A percentile compares a stretch with the other conserved stretches of the same genome.
These are phyloP conservation scores for Xylaria grammica DNA, from an alignment of 495 filamentous ascomycete species.

Conservation along the genomic window DNA sequence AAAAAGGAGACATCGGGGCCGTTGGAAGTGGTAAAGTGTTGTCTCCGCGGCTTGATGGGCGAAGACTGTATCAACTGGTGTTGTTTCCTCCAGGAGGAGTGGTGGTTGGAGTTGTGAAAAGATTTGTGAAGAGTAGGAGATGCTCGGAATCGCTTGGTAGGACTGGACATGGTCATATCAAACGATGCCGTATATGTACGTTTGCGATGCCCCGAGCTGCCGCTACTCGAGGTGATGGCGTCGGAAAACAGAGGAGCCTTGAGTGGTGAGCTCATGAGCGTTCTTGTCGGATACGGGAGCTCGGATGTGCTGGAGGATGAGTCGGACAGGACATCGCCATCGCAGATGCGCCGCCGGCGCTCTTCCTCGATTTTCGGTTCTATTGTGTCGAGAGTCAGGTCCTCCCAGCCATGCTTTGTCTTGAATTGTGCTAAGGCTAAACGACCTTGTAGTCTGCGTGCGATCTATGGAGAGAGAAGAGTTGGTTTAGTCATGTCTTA, in stretches of 20 bases:
- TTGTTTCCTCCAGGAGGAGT: slow-evolving; percentile 72
- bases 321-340: slow-evolving; percentile 73
- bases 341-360: slow-evolving; percentile 66
- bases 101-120: slow-evolving; percentile 55
- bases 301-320: slow-evolving; percentile 77
- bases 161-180: slow-evolving; percentile 51
- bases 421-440: slow-evolving; percentile 96
- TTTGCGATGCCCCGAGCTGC: slow-evolving; percentile 60
- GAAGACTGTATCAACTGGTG: slow-evolving; percentile 82
- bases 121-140: slow-evolving; percentile 66
- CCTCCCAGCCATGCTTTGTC: slow-evolving; percentile 86
- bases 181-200: slow-evolving; percentile 60
- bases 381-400: slow-evolving; percentile 74
- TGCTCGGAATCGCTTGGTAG: slow-evolving; percentile 71
- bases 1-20: slow-evolving; percentile 74
- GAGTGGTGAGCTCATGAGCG: slow-evolving; percentile 67
- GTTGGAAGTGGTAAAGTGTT: slow-evolving; percentile 66
- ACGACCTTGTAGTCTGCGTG: slow-evolving; percentile 85
- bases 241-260: slow-evolving; percentile 74
- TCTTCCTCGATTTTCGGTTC: slow-evolving; percentile 77
- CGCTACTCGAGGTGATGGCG: slow-evolving; percentile 63
- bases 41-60: slow-evolving; percentile 69
- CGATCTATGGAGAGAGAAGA: slow-evolving; percentile 67
- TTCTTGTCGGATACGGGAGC: slow-evolving; percentile 55
- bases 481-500: slow-evolving; percentile 18